Evolutionary conservation across 352 stramenopile species (phyloP).

Genomic region (Saprolegnia parasitica): DNA sequence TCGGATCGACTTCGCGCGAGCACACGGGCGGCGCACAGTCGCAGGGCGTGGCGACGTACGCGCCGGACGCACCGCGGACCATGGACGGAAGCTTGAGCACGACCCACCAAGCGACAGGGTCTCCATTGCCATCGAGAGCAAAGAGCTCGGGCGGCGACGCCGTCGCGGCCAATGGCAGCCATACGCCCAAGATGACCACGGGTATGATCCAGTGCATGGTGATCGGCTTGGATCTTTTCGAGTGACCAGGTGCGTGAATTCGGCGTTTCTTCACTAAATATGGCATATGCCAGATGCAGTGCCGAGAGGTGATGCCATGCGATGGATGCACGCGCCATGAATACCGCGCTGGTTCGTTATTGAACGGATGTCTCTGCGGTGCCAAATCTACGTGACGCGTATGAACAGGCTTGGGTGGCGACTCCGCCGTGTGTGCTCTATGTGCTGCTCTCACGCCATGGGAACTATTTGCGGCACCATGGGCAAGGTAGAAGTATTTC

Average conservation of each 20-base stretch:
- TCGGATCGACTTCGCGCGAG: conserved; percentile 29
- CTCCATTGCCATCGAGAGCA: conserved; percentile 55
- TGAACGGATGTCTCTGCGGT: no score
- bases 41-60: conserved; percentile 45
- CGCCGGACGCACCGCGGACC: conserved; percentile 32
- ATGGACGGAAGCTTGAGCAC: conserved; percentile 68
- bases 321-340: no score
- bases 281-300: no score
- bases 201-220: not conserved
- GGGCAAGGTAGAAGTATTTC: not conserved
- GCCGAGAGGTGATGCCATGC: no score
- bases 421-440: no score
- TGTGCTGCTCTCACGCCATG: no score
- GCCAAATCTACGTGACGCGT: no score
- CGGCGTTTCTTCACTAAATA: no score
- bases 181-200: no score
- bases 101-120: conserved; percentile 63
- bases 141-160: conserved; percentile 30
- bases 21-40: conserved; percentile 58
- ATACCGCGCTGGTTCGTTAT: no score
- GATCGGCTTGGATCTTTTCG: not conserved
- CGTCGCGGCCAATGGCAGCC: no score
- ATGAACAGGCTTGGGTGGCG: no score
- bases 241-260: not conserved
- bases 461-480: not conserved